Percentiles rank a stretch among this genome's conserved stretches.
phyloP scores from a whole-genome alignment of 352 stramenopile species.

The Globisporangium barbulae region DNA sequence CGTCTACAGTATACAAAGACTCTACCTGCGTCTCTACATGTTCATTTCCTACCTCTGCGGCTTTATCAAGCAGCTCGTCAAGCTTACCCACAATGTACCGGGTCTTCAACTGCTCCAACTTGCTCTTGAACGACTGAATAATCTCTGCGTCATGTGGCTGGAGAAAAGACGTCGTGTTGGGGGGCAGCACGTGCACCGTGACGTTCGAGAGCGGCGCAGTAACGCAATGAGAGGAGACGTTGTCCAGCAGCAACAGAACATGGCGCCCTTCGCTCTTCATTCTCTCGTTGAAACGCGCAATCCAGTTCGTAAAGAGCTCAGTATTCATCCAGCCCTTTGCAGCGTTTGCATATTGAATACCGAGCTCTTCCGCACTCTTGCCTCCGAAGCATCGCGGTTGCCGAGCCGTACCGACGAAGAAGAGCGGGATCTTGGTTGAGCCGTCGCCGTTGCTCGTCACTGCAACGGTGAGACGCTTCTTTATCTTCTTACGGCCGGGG shows the following conservation, averaged over 20 bases:
- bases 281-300: neutral
- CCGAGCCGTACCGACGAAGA: neutral
- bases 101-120: neutral
- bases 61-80: neutral
- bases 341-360: conserved; percentile 6
- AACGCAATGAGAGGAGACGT: neutral
- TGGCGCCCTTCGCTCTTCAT: neutral
- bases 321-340: conserved; percentile 8
- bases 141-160: neutral
- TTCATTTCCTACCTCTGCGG: neutral
- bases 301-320: neutral
- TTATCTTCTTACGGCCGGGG: neutral
- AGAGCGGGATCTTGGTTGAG: neutral
- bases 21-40: neutral
- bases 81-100: conserved; percentile 4
- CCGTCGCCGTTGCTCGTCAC: conserved; percentile 4
- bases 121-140: neutral
- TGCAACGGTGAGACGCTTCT: neutral
- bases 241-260: neutral
- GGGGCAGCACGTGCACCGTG: neutral
- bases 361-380: neutral
- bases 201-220: neutral
- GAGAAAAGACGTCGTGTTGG: conserved; percentile 3
- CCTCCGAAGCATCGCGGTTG: conserved; percentile 1
- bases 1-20: conserved; percentile 1